Percentiles rank a stretch among this genome's conserved stretches.
These are phyloP conservation scores for Phytophthora fragariae DNA, from an alignment of 352 stramenopile genomes.

Conservation along the genomic window DNA sequence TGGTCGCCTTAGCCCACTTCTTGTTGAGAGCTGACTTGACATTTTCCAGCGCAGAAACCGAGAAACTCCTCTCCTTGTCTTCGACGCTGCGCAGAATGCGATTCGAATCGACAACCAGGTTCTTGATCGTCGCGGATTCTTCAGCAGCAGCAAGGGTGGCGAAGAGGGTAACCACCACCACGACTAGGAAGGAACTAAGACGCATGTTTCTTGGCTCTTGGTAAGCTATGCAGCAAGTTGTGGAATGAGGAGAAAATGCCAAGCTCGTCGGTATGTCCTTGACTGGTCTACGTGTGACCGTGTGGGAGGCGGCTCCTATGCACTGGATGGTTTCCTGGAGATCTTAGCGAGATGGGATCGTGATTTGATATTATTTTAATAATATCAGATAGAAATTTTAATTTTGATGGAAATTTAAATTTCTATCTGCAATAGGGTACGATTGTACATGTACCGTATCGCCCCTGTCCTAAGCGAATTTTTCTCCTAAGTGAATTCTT, in stretches of 20 bases:
- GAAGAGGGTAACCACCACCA: background rate
- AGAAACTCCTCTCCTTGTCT: background rate
- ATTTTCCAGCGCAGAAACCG: no score
- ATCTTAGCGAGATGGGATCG: no score
- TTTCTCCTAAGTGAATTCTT: slow-evolving; percentile 15
- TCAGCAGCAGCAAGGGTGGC: background rate
- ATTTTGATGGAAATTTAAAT: no score
- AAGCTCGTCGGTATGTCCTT: no score
- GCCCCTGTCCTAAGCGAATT: slow-evolving; percentile 15
- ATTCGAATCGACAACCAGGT: background rate
- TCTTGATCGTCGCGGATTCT: background rate
- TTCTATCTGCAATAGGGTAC: no score
- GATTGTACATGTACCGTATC: background rate
- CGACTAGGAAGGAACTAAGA: background rate
- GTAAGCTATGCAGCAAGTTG: no score
- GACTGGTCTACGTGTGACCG: no score
- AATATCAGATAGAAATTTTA: no score
- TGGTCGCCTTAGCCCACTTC: background rate
- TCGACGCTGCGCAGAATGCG: background rate
- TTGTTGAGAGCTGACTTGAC: background rate
- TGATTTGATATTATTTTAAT: no score
- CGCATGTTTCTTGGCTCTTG: background rate
- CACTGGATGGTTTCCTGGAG: no score
- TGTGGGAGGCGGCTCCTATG: no score
- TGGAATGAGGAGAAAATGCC: no score